A percentile compares a stretch with the other conserved stretches of the same genome.
Evolutionary conservation across 2,329 filamentous ascomycete species (phyloP).

Genomic region (Aspergillus fumigatiaffinis): DNA sequence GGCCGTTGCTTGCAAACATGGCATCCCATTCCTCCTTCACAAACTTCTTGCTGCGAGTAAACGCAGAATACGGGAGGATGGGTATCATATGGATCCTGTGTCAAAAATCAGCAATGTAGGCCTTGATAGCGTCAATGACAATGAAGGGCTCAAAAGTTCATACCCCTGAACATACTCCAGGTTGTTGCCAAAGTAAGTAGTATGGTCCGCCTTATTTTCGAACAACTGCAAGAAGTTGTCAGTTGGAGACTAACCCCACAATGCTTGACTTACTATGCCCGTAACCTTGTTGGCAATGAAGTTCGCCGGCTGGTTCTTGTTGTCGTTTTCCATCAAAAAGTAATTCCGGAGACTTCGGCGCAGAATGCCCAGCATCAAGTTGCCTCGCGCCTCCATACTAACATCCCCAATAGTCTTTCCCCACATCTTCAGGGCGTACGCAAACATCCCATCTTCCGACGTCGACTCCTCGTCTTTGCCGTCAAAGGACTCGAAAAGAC

Average conservation of each 20-base stretch:
- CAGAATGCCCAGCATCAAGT: conserved; percentile 78
- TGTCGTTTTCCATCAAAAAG: conserved; percentile 72
- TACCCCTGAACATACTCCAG: conserved; percentile 66
- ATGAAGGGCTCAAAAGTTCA: conserved; percentile 8
- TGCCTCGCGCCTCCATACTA: conserved; percentile 76
- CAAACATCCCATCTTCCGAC: conserved; percentile 84
- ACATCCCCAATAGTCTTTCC: conserved; percentile 70
- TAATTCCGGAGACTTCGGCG: conserved; percentile 71
- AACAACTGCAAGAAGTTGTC: conserved; percentile 57
- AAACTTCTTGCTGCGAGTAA: conserved; percentile 65
- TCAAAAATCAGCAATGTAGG: conserved; percentile 23
- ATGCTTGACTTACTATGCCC: conserved; percentile 46
- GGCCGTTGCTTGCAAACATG: conserved; percentile 67
- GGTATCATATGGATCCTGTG: conserved; percentile 81
- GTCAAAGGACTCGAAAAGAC: conserved; percentile 50
- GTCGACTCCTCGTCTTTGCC: conserved; percentile 68
- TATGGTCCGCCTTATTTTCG: conserved; percentile 93
- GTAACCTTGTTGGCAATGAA: conserved; percentile 75
- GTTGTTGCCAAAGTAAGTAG: conserved; percentile 77
- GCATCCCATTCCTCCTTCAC: conserved; percentile 78
- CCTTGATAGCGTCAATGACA: neutral
- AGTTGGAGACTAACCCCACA: neutral
- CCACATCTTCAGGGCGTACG: conserved; percentile 93
- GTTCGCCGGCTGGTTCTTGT: conserved; percentile 66
- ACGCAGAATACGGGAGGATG: conserved; percentile 63